Base-by-base conservation (phyloP, 441 rosid species). In the Aquilaria agallochum region DNA sequence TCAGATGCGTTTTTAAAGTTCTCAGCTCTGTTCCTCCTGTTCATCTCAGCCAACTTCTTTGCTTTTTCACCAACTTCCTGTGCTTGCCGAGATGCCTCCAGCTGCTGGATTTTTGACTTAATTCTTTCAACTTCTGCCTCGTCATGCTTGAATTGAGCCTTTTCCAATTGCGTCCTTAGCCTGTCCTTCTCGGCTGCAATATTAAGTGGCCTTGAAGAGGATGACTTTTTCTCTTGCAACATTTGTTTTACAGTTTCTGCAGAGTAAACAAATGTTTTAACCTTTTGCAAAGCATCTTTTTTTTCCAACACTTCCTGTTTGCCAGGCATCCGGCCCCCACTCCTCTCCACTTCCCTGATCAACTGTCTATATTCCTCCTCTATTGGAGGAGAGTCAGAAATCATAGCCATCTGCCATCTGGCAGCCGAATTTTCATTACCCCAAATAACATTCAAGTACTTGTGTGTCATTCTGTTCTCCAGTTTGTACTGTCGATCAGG, bases 401-500 rank as follows among this genome's bases (percentile, higher is more conserved):
- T 80, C 99, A 89, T 95, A 1, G 97, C 97, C 97, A 91, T 95
- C 78, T 95, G 96, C 99, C 97, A 91, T 74, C 97, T 81, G 40
- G 99, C 99, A 30, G 99, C 96, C 3, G 99, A 83, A 72, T 64
- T 78, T 55, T 91, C 97, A 65, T 83, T 85, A 13, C 99, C 97
- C 99, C 98, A 92, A 31, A 76, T 61, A 55, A 83, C 89, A 56
- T 89, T 92, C 71, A 95, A 80, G 71, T 95, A 95, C 80, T 92
- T 95, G 46, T 74, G 73, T 0, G 97, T 91, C 48, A 74, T 83
- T 71, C 86, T 95, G 71, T 83, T 89, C 76, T 91, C 99, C 51
- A 91, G 78, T 69, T 82, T 91, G 87, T 95, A 95, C 30, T 67
- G 73, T 63, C 84, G 79, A 42, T 91, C 87, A 8, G 97, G 89